Percentiles rank a stretch among this genome's conserved stretches.
phyloP scores from a whole-genome alignment of 1,284 basidiomycete species.

The Rhodotorula sp. region DNA sequence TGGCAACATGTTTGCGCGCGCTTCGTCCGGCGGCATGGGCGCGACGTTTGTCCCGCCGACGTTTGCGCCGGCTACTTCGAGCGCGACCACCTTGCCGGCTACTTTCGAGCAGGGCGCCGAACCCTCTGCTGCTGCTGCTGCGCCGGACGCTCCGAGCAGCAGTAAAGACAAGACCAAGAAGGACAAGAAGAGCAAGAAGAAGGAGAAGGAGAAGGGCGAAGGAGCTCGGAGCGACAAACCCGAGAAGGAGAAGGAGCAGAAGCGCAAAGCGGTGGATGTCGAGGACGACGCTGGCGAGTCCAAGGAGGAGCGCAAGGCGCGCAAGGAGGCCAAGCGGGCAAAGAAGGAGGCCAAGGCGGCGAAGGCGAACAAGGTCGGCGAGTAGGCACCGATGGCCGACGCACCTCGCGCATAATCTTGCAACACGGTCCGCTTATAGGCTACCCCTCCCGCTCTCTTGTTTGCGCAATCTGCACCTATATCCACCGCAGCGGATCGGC shows the following conservation, averaged over 20 bases:
- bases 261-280: background rate
- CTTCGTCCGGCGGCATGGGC: constrained; percentile 25
- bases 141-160: background rate
- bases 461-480: too few species aligned
- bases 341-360: constrained; percentile 20
- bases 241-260: constrained; percentile 4
- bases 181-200: constrained; percentile 15
- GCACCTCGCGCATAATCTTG: background rate
- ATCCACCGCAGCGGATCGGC: too few species aligned
- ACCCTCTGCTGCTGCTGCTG: background rate
- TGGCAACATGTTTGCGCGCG: constrained; percentile 22
- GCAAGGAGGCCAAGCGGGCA: constrained; percentile 23
- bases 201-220: constrained; percentile 10
- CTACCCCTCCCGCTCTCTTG: too few species aligned
- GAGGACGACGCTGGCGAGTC: constrained; percentile 8
- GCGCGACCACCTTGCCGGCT: background rate
- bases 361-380: background rate
- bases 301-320: constrained; percentile 13
- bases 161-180: background rate
- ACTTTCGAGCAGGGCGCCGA: background rate
- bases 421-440: too few species aligned
- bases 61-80: background rate
- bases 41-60: constrained; percentile 19
- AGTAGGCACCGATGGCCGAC: background rate
- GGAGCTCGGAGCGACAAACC: background rate